phyloP scores from a whole-genome alignment of 441 rosid species.

The Syzygium malaccense region DNA sequence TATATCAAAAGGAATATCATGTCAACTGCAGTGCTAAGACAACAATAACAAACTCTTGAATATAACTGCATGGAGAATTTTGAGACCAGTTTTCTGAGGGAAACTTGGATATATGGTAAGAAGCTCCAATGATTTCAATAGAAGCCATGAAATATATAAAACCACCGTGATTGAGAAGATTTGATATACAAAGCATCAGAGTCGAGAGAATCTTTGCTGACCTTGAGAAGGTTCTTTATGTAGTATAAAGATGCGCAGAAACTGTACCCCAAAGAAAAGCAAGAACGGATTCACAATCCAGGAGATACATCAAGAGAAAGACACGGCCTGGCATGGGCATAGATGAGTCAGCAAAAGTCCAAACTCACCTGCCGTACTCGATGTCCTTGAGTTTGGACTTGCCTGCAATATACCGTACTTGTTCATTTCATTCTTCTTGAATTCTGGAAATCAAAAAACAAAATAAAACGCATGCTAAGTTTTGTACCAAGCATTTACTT shows the following conservation, averaged over 20 bases:
- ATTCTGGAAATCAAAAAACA: slow-evolving; percentile 14
- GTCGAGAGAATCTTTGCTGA: neutral
- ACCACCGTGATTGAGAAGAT: neutral
- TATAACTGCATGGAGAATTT: neutral
- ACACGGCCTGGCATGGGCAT: neutral
- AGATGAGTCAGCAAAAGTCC: neutral
- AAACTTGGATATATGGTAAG: neutral
- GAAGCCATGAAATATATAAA: neutral
- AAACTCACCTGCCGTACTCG: slow-evolving; percentile 27
- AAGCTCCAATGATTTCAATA: neutral
- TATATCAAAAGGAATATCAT: neutral
- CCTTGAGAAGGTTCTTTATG: neutral
- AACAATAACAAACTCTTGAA: neutral
- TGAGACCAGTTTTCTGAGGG: neutral
- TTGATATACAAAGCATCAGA: neutral
- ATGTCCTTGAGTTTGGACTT: slow-evolving; percentile 14
- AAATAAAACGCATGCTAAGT: neutral
- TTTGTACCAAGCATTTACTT: neutral
- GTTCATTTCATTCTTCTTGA: slow-evolving; percentile 40
- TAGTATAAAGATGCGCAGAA: neutral
- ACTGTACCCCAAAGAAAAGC: neutral
- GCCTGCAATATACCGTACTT: slow-evolving; percentile 25
- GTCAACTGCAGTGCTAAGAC: neutral
- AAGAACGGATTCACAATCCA: neutral
- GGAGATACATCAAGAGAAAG: neutral